A percentile compares a stretch with the other conserved stretches of the same genome.
Conservation (phyloP, 2,329 filamentous ascomycete species). For the Xylaria arbuscula region DNA sequence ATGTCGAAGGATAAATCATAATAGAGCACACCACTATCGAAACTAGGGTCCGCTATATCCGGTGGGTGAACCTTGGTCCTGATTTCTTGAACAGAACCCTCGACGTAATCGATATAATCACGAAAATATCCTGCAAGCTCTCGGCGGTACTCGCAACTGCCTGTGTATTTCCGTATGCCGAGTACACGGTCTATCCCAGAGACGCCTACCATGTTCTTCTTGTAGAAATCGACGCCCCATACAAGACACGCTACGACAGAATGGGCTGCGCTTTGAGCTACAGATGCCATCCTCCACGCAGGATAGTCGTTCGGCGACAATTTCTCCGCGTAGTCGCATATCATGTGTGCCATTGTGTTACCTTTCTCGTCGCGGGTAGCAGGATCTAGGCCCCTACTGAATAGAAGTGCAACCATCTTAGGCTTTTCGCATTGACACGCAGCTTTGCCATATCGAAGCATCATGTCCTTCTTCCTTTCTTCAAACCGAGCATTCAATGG, state of each 20-base stretch:
- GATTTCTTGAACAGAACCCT: not conserved
- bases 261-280: constrained; percentile 26
- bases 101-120: constrained; percentile 8
- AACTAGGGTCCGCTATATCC: no score
- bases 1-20: no score
- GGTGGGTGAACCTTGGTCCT: no score
- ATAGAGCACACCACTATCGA: no score
- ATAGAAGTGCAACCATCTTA: constrained; percentile 25
- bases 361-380: constrained; percentile 33
- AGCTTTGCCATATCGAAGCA: constrained; percentile 34
- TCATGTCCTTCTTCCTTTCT: not conserved
- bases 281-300: constrained; percentile 22
- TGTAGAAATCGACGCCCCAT: constrained; percentile 7
- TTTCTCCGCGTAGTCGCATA: constrained; percentile 37
- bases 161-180: constrained; percentile 32
- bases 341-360: constrained; percentile 39
- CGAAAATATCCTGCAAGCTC: constrained; percentile 29
- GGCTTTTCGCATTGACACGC: constrained; percentile 37
- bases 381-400: constrained; percentile 22
- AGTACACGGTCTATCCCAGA: constrained; percentile 33
- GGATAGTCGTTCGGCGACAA: constrained; percentile 21
- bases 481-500: not conserved
- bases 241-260: constrained; percentile 32
- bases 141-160: constrained; percentile 31
- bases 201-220: constrained; percentile 34